Conservation (phyloP, 2,329 filamentous ascomycete genomes). For the Phoma sp. region DNA sequence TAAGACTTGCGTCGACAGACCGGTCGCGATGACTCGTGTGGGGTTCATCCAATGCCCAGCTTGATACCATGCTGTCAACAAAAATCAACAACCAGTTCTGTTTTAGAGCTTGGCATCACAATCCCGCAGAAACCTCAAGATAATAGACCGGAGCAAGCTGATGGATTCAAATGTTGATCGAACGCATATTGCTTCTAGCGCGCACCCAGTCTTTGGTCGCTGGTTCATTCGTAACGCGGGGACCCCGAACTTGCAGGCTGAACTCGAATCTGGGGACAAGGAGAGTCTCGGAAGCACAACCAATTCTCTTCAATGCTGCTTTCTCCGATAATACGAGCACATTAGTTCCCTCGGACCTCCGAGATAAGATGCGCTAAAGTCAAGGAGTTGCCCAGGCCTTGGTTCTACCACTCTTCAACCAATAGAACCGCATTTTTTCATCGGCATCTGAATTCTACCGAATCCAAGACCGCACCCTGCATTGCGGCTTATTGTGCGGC, state of each 20-base stretch:
- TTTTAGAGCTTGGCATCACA: constrained; percentile 6
- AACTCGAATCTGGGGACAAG: constrained; percentile 8
- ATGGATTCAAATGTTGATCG: neutral
- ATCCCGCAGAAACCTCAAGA: constrained; percentile 5
- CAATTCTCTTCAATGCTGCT: too few relatives aligned
- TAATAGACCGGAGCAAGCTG: constrained; percentile 3
- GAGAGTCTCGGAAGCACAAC: neutral
- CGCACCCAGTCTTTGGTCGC: neutral
- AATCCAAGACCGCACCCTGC: constrained; percentile 1
- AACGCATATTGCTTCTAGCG: constrained; percentile 6
- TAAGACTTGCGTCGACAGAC: constrained; percentile 8
- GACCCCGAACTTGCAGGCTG: constrained; percentile 6
- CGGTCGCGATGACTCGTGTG: constrained; percentile 17
- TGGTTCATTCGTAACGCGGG: neutral
- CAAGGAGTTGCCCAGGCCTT: constrained; percentile 1
- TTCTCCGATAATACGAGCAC: constrained; percentile 1
- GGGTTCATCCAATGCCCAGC: neutral
- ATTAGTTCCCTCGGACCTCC: constrained; percentile 2
- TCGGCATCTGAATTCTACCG: constrained; percentile 3
- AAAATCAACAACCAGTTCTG: constrained; percentile 10
- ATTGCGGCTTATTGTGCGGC: constrained; percentile 11
- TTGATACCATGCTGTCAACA: constrained; percentile 7
- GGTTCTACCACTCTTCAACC: neutral
- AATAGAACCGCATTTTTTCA: neutral
- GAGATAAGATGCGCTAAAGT: too few relatives aligned